Evolutionary conservation across 441 rosid species (phyloP).

Genomic region (Gossypium davidsonii): DNA sequence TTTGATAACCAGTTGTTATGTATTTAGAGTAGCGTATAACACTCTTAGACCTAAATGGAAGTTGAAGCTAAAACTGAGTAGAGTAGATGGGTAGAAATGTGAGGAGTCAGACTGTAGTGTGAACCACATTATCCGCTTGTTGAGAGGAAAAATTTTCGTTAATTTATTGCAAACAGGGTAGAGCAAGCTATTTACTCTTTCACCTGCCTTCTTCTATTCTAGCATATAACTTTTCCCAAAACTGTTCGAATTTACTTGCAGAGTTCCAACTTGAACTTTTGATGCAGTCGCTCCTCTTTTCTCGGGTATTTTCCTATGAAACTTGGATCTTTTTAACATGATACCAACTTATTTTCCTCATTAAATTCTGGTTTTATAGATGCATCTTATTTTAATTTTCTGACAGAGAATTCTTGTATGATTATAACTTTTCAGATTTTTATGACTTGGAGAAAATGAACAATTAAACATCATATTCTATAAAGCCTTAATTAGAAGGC

Average conservation of each 20-base stretch:
- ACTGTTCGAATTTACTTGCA: constrained; percentile 36
- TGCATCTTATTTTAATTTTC: background rate
- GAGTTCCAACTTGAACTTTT: constrained; percentile 93
- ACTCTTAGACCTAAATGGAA: background rate
- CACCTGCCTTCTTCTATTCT: background rate
- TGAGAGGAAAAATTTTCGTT: background rate
- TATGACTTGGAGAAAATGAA: background rate
- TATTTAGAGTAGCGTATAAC: background rate
- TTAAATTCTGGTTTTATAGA: constrained; percentile 2
- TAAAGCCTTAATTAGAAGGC: background rate
- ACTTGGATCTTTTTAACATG: constrained; percentile 16
- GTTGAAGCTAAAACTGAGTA: background rate
- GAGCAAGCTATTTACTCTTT: background rate
- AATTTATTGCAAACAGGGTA: background rate
- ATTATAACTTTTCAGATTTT: background rate
- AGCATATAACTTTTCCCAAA: constrained; percentile 5
- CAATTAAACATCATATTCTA: background rate
- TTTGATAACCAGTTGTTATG: background rate
- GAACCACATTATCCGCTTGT: background rate
- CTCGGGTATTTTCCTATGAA: constrained; percentile 58
- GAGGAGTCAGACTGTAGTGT: background rate
- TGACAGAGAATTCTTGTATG: background rate
- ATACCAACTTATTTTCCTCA: constrained; percentile 14
- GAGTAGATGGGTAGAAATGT: background rate
- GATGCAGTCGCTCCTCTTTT: constrained; percentile 88